A percentile compares a stretch with the other conserved stretches of the same genome.
These are phyloP conservation scores for Ceriops tagal DNA, from an alignment of 345 rosid genomes.

Conservation along the genomic window DNA sequence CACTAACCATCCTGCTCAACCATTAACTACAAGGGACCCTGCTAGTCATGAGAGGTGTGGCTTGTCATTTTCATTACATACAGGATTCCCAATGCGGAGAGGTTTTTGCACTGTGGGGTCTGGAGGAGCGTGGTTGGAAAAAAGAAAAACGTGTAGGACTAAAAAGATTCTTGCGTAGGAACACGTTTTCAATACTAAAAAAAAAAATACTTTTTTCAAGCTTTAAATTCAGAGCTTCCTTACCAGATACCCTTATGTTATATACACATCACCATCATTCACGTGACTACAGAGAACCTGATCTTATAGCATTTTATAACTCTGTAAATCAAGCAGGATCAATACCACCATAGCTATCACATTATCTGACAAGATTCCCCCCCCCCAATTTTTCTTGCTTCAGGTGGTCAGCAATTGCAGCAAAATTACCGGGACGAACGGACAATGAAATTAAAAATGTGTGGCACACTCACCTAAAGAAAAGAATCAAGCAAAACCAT, in stretches of 20 bases:
- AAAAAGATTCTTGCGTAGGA: conserved; percentile 23
- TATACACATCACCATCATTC: conserved; percentile 14
- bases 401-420: conserved; percentile 92
- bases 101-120: too few relatives aligned
- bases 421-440: conserved; percentile 69
- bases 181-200: background rate
- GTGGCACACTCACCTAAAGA: conserved; percentile 82
- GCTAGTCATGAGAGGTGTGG: too few relatives aligned
- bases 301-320: background rate
- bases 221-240: background rate
- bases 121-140: too few relatives aligned
- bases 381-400: background rate
- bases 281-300: conserved; percentile 16
- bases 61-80: too few relatives aligned
- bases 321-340: background rate
- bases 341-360: background rate
- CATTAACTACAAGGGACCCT: too few relatives aligned
- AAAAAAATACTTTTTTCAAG: background rate
- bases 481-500: conserved; percentile 39
- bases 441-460: conserved; percentile 86
- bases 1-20: background rate
- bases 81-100: too few relatives aligned
- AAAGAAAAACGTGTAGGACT: conserved; percentile 12
- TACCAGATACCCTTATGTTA: conserved; percentile 18
- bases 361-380: background rate